phyloP scores from a whole-genome alignment of 176 grass and related monocot species.

The Ampelocalamus luodianensis region DNA sequence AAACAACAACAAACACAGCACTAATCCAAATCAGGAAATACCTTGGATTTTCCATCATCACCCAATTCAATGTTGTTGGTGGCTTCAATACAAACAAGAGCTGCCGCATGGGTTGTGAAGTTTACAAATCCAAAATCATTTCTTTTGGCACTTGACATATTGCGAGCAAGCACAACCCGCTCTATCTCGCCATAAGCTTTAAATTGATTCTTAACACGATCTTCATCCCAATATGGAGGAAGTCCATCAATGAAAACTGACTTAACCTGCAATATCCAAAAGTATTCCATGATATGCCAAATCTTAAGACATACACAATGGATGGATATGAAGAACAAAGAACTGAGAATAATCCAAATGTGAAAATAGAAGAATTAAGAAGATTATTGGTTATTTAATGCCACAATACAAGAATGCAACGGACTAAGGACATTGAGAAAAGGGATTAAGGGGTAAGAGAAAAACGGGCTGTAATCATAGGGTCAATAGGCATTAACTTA shows the following conservation, averaged over 20 bases:
- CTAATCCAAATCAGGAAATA: constrained; percentile 37
- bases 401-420: neutral
- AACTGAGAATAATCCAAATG: constrained; percentile 15
- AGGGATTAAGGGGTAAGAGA: neutral
- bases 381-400: neutral
- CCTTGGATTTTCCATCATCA: constrained; percentile 69
- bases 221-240: constrained; percentile 82
- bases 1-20: neutral
- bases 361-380: neutral
- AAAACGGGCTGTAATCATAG: neutral
- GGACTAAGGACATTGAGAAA: neutral
- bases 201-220: constrained; percentile 65
- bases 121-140: constrained; percentile 88
- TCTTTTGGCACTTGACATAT: constrained; percentile 79
- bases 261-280: constrained; percentile 56
- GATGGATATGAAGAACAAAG: neutral
- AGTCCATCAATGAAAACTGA: constrained; percentile 74
- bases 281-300: neutral
- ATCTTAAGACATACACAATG: neutral
- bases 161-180: constrained; percentile 75
- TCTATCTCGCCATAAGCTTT: constrained; percentile 69
- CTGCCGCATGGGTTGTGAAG: constrained; percentile 69
- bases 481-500: neutral
- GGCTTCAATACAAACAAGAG: constrained; percentile 66
- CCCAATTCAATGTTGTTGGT: constrained; percentile 60